Base-by-base conservation (phyloP, 768 basidiomycete genomes). In the Nidularia pulvinata region DNA sequence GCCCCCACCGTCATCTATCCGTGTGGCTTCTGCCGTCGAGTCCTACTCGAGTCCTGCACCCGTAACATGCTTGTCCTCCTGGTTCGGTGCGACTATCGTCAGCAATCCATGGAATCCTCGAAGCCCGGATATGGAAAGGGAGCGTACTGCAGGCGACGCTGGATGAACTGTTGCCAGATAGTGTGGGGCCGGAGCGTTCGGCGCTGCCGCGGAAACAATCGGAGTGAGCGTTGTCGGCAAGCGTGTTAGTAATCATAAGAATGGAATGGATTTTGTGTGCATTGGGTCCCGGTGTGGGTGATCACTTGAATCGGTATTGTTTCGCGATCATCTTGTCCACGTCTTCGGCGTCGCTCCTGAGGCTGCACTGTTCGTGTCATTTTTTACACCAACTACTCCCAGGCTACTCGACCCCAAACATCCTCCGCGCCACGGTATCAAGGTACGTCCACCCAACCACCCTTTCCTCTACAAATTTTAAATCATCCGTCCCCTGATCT, bases 21-120 rank as follows among this genome's bases (percentile, higher is more conserved):
- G 0, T 98, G 97, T 67, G 96, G 96, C 2, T 85, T 95, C 47
- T 99, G 95, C 61, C 87, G 96, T 6, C 95, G 98, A 66, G 81
- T 97, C 49, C 79, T 93, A 47, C 84, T 90, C 54, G 94, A 96
- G 62, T 95, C 96, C 61, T 94, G 91, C 61, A 67, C 80, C 5
- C 79, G 82, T 35, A 74, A 85, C 25, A 89, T 88, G 77, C 91
- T 91, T 0, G 73, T 89, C 51, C 67, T 85, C 25, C 83, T 95
- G 3, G 81, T 90, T 3, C 88, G 88, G 2, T 82, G 80, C 1
- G 78, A 86, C 61, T 86, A 86, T 60, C 76, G 80, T 0, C 69
- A 78, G 53, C 57, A 60, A 33, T 65, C 67, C 19, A 72, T 62
- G 9, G 64, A 71, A 25, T 62, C 65, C 42, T 61, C 56, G n/a